Conservation (phyloP, 2,329 filamentous ascomycete genomes). For the Conoideocrella luteorostrata region DNA sequence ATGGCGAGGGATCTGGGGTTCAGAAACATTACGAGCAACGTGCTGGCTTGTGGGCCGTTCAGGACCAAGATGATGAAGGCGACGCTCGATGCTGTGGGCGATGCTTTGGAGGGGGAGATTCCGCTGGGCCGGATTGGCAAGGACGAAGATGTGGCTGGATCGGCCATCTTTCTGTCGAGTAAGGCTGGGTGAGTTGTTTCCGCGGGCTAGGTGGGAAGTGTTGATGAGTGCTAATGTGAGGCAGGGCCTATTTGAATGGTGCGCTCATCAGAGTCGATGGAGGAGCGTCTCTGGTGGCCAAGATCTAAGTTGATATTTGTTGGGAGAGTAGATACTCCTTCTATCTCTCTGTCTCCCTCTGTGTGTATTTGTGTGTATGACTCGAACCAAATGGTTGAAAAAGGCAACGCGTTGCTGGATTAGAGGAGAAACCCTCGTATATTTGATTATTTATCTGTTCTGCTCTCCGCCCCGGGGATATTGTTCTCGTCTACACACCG, state of each 20-base stretch:
- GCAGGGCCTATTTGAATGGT: constrained; percentile 54
- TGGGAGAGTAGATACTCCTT: too few species aligned
- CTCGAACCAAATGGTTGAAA: neutral
- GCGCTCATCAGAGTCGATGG: constrained; percentile 59
- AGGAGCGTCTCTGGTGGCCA: constrained; percentile 40
- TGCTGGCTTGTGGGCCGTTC: constrained; percentile 66
- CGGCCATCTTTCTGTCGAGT: constrained; percentile 64
- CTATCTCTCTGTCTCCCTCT: too few species aligned
- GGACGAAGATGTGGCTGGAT: constrained; percentile 63
- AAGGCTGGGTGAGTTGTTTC: constrained; percentile 47
- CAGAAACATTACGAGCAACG: constrained; percentile 57
- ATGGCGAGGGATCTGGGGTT: constrained; percentile 55
- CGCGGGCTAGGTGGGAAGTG: constrained; percentile 18
- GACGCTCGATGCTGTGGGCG: constrained; percentile 48
- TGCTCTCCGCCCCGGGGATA: constrained; percentile 2
- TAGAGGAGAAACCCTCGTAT: too few species aligned
- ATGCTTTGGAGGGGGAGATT: constrained; percentile 49
- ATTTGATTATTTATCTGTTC: too few species aligned
- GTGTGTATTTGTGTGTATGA: too few species aligned
- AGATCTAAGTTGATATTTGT: constrained; percentile 27
- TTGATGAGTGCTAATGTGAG: constrained; percentile 36
- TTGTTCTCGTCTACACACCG: neutral
- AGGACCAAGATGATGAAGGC: constrained; percentile 63
- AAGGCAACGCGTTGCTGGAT: too few species aligned
- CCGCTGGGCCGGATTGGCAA: constrained; percentile 62